A percentile compares a stretch with the other conserved stretches of the same genome.
These are phyloP conservation scores for Hanseniaspora lindneri DNA, from an alignment of 805 yeast species.

Conservation along the genomic window DNA sequence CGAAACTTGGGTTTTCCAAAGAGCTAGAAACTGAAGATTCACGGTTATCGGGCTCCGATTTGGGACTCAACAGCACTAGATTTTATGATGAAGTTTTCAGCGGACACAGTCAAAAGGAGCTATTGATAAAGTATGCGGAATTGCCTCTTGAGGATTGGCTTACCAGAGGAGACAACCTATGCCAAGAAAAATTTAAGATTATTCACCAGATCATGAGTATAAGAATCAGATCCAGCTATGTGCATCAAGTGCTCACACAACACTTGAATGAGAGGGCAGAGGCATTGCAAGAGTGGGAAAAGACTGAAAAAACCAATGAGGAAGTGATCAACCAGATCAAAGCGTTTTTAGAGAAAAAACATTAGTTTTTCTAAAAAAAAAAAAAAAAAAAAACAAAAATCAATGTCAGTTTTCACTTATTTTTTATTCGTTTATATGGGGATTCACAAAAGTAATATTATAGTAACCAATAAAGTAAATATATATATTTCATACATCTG, in stretches of 20 bases:
- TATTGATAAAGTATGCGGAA: constrained; percentile 22
- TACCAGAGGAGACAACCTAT: constrained; percentile 28
- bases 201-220: constrained; percentile 29
- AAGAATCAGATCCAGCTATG: constrained; percentile 33
- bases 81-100: constrained; percentile 20
- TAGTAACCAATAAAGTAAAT: constrained; percentile 1
- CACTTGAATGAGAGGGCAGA: constrained; percentile 31
- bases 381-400: too few relatives aligned
- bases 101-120: constrained; percentile 19
- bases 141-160: constrained; percentile 31
- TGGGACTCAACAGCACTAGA: neutral
- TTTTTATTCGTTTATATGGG: constrained; percentile 2
- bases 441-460: constrained; percentile 15
- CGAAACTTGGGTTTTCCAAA: neutral
- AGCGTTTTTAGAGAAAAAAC: neutral
- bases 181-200: constrained; percentile 28
- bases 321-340: neutral
- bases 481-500: neutral
- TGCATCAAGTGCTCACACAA: constrained; percentile 31
- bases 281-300: constrained; percentile 26
- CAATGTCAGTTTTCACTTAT: too few relatives aligned
- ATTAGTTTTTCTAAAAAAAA: too few relatives aligned
- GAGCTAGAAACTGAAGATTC: neutral
- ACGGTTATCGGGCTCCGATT: too few relatives aligned
- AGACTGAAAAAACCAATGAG: neutral